A percentile compares a stretch with the other conserved stretches of the same genome.
Evolutionary conservation across 257 asterid genomes (phyloP).

Genomic region (Petrea volubilis): DNA sequence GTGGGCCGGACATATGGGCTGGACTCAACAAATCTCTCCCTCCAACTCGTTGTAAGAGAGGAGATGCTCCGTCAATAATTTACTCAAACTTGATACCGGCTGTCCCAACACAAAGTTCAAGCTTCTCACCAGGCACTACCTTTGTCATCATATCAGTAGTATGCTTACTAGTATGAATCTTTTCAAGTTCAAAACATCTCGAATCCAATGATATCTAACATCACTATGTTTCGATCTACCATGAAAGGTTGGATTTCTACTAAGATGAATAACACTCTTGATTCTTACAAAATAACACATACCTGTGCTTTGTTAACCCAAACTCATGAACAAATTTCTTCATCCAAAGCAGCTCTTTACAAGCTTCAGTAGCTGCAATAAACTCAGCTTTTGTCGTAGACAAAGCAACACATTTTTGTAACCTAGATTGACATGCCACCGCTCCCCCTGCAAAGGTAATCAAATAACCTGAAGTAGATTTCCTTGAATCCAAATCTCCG

Average conservation of each 20-base stretch:
- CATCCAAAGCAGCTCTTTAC: no score
- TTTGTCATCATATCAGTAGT: neutral
- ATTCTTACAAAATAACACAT: no score
- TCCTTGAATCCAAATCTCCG: no score
- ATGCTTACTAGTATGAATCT: neutral
- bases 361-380: neutral
- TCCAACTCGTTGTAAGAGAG: neutral
- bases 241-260: neutral
- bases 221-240: neutral
- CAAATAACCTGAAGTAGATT: no score
- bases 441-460: neutral
- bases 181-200: neutral
- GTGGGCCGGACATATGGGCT: neutral
- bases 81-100: neutral
- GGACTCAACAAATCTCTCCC: neutral
- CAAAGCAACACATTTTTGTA: neutral
- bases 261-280: neutral
- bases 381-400: neutral
- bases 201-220: no score
- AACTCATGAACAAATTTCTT: no score
- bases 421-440: neutral
- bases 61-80: neutral
- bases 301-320: neutral
- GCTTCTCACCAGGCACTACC: neutral
- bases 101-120: neutral